Conservation (phyloP, 2,329 filamentous ascomycete genomes). For the Aspergillus calidoustus region DNA sequence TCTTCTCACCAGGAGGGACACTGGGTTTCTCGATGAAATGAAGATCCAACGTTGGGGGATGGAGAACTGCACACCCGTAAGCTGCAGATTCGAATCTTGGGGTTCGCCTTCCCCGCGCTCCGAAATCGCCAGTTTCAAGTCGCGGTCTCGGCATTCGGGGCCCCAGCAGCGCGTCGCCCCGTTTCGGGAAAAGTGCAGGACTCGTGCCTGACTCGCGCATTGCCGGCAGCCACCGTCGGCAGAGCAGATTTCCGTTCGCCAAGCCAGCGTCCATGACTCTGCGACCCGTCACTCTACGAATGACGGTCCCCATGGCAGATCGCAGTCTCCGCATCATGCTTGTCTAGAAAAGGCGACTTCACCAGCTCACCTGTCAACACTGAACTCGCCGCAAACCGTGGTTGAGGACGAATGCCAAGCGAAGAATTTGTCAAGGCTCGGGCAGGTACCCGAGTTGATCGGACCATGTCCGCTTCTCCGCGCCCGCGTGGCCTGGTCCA, state of each 20-base stretch:
- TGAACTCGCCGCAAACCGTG: background rate
- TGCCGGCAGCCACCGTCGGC: background rate
- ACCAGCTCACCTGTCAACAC: background rate
- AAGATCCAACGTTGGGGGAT: no score
- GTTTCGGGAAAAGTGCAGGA: background rate
- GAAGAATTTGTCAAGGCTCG: background rate
- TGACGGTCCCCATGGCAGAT: no score
- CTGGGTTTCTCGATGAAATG: no score
- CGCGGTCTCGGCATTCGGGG: background rate
- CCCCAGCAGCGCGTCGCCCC: background rate
- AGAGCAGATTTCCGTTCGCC: background rate
- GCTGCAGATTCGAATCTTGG: background rate
- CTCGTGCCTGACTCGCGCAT: background rate
- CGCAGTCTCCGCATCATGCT: background rate
- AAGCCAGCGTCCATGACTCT: no score
- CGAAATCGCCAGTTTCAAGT: background rate
- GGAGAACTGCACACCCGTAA: background rate
- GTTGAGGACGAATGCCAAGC: background rate
- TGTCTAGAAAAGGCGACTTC: background rate
- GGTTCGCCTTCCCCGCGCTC: background rate
- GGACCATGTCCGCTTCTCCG: background rate
- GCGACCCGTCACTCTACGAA: no score
- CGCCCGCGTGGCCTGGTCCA: background rate
- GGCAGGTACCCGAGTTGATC: background rate
- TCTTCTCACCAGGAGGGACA: background rate